Evolutionary conservation across 1,139 yeast genomes (phyloP).

Genomic region (Geotrichum macrosporum): DNA sequence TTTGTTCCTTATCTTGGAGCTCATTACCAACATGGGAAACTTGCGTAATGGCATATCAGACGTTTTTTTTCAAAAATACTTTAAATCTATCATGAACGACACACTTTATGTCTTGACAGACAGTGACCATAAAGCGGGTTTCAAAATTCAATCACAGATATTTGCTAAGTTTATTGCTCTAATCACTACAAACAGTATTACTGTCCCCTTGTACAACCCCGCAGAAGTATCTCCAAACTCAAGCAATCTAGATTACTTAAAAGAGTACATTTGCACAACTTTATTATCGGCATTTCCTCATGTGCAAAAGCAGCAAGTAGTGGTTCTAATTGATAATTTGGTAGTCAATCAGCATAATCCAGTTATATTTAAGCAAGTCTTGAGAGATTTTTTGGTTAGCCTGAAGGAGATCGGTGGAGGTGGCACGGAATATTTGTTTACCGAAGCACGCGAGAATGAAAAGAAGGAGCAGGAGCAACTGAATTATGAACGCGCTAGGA

Average conservation of each 20-base stretch:
- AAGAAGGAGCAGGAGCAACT: conserved; percentile 59
- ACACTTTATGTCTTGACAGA: conserved; percentile 92
- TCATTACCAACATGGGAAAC: conserved; percentile 76
- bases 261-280: conserved; percentile 77
- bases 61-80: conserved; percentile 83
- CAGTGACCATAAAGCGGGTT: conserved; percentile 96
- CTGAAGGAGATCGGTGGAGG: conserved; percentile 95
- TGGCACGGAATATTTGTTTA: conserved; percentile 64
- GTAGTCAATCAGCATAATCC: conserved; percentile 66
- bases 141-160: conserved; percentile 79
- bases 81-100: conserved; percentile 84
- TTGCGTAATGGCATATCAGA: conserved; percentile 74
- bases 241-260: conserved; percentile 70
- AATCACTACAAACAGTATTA: conserved; percentile 70
- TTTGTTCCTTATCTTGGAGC: conserved; percentile 71
- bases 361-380: conserved; percentile 70
- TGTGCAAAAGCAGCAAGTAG: conserved; percentile 75
- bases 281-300: conserved; percentile 86
- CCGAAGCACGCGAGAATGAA: conserved; percentile 87
- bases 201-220: conserved; percentile 68
- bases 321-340: conserved; percentile 74
- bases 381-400: conserved; percentile 95
- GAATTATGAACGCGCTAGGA: conserved; percentile 77
- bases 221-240: conserved; percentile 75
- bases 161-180: conserved; percentile 79